Percentiles rank a stretch among this genome's conserved stretches.
Conservation (phyloP, 139 green algal species). For the Micractinium sp. region DNA sequence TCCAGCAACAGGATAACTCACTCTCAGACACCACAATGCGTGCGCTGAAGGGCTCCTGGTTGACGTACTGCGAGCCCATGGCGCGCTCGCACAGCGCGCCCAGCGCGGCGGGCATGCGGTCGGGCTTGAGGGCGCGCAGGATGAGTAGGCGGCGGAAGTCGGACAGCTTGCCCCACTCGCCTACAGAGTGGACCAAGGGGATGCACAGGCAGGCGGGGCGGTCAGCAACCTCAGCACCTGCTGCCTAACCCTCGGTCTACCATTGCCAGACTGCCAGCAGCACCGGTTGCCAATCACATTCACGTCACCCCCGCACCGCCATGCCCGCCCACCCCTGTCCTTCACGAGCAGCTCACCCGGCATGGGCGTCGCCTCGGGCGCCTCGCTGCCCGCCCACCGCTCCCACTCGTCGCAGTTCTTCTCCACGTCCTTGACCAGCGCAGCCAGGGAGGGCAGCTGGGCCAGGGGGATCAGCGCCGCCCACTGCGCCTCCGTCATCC, state of each 20-base stretch:
- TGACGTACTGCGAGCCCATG: slow-evolving; percentile 73
- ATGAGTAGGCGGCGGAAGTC: slow-evolving; percentile 86
- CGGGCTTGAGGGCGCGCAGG: slow-evolving; percentile 84
- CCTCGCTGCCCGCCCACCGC: slow-evolving; percentile 89
- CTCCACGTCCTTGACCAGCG: slow-evolving; percentile 83
- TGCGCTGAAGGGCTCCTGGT: slow-evolving; percentile 78
- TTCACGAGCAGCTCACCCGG: slow-evolving; percentile 50
- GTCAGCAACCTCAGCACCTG: neutral
- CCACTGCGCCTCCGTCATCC: slow-evolving; percentile 76
- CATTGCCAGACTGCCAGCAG: neutral
- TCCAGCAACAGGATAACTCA: too few species aligned
- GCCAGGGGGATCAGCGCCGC: slow-evolving; percentile 56
- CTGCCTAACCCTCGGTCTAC: too few species aligned
- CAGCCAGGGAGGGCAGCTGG: slow-evolving; percentile 43
- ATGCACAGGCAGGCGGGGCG: neutral
- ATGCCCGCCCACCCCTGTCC: too few species aligned
- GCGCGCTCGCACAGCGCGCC: slow-evolving; percentile 75
- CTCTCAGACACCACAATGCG: slow-evolving; percentile 67
- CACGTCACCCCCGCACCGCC: too few species aligned
- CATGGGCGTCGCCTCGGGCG: slow-evolving; percentile 85
- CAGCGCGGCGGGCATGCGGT: slow-evolving; percentile 87
- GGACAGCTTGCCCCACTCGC: slow-evolving; percentile 90
- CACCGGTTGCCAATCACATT: neutral
- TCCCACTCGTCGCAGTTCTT: slow-evolving; percentile 82
- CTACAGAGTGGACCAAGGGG: neutral